Base-by-base conservation (phyloP, 148 eudicot genomes). In the Fallopia convolvulus region DNA sequence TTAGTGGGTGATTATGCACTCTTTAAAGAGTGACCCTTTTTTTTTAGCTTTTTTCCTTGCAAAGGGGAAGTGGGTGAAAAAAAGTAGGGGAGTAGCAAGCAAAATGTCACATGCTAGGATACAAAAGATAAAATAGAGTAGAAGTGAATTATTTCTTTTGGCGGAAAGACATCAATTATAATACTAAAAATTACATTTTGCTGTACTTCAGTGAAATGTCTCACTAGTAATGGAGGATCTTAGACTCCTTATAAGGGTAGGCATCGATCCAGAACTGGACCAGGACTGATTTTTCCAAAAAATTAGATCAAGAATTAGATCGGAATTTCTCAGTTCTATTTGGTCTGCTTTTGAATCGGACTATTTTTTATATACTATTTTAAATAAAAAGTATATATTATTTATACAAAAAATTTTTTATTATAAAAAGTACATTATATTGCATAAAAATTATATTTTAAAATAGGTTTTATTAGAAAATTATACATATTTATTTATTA, bases 41-140 rank as follows among this genome's bases (percentile, higher is more conserved):
- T 21, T 63, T 65, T 12, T 32, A 18, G 7, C 1, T 65, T 65
- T 65, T 18, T 65, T 65, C 18, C 70, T 65, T 65, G 18, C 41
- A 65, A 30, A 65, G 70, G 4, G 70, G 41, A 32, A 65, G 70
- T 65, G 70, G 70, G 70, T 65, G 70, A 65, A 30, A 63, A 63
- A 58, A 30, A 32, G 70, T 30, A 65, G 40, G 40, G 40, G 2
- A 65, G 70, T 26, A 13, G 70, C 70, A 65, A 65, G 40, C 70
- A 65, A 65, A 65, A 26, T 65, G 70, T 32, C 70, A 65, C 70
- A 65, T 65, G 70, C 70, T 65, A 65, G 40, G 9, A 6, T 30
- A 10, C 70, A 65, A 65, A 65, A 65, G 70, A 30, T 65, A 65
- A 65, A 65, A 65, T 65, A 65, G 70, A 26, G 70, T 65, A 65